Conservation (phyloP, 2,329 filamentous ascomycete species). For the Diaporthe helianthi region DNA sequence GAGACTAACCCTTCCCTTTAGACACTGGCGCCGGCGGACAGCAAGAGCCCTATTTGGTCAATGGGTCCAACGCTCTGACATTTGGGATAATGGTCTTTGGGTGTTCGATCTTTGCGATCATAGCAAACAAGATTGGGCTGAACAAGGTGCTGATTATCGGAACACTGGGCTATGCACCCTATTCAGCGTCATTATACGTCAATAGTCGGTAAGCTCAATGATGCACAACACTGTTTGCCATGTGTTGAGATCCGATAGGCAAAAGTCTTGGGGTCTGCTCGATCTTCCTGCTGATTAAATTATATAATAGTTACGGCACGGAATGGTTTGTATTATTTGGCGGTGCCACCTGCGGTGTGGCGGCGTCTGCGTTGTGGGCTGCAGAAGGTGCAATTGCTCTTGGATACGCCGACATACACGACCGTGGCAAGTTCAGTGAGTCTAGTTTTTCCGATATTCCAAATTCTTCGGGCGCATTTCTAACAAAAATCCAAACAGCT, state of each 20-base stretch:
- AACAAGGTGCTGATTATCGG: constrained; percentile 50
- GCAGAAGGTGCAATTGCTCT: constrained; percentile 47
- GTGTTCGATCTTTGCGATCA: constrained; percentile 50
- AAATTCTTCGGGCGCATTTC: rapidly evolving
- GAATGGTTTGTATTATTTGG: constrained; percentile 54
- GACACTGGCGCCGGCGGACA: constrained; percentile 48
- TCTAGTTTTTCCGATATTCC: background rate
- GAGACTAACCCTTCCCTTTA: too few species aligned
- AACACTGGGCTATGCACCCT: constrained; percentile 52
- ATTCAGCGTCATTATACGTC: constrained; percentile 51
- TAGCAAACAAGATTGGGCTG: constrained; percentile 51
- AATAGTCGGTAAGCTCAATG: constrained; percentile 50
- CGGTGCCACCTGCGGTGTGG: constrained; percentile 49
- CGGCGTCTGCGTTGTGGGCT: constrained; percentile 48
- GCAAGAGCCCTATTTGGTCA: constrained; percentile 48
- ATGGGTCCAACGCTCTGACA: constrained; percentile 50
- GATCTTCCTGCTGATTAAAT: too few species aligned
- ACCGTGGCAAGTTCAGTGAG: constrained; percentile 51
- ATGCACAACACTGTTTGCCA: too few species aligned
- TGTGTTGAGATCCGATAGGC: too few species aligned
- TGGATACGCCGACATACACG: constrained; percentile 53
- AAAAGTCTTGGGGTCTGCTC: rapidly evolving
- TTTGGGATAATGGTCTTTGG: constrained; percentile 56
- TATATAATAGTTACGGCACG: too few species aligned
- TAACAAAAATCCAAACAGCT: constrained; percentile 37